Base-by-base conservation (phyloP, 495 filamentous ascomycete species). In the Penicillium psychrofluorescens region DNA sequence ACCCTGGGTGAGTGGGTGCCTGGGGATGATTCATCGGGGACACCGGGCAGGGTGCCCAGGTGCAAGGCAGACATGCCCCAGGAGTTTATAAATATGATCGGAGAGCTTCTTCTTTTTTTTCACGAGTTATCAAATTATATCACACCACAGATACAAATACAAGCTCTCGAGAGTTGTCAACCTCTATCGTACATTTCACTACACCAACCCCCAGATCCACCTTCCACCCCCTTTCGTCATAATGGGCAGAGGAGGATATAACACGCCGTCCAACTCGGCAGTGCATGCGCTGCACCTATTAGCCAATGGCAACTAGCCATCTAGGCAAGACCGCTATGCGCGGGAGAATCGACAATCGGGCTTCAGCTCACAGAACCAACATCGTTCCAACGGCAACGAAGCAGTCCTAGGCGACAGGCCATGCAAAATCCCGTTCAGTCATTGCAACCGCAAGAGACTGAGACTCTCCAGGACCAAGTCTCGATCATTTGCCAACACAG, bases 401-500 rank as follows among this genome's bases (percentile, higher is more conserved):
- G 1, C 32, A 34, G 22, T 6, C 4, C 22, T 22, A 4, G 22
- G 22, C 22, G 22, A 22, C 22, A 6, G 0, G 22, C 22, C 22
- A 3, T 22, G 22, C 22, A 6, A 22, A 22, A 22, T 22, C 22
- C 22, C 22, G 22, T 22, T 22, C 22, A 22, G 22, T 22, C 22
- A 22, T 22, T 22, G 22, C 22, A 22, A 4, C 4, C 22, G 22
- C 32, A 34, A 34, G n/a, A 38, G 16, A 11, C 7, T 15, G 7
- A 28, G 7, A 28, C n/a, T n/a, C 7, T 11, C 12, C 38, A 36
- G 39, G 11, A 16, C 35, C 27, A 15, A 11, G 33, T 7, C 16
- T 12, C 14, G 12, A n/a, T 72, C 54, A 86, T 54, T 86, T 86
- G 31, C 83, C 83, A n/a, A 86, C 82, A 49, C 83, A 86, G 59